Evolutionary conservation across 371 early-diverging fungal genomes (phyloP), one percentile per base, ranked within the genome.

Genomic region (Basidiobolus meristosporus): DNA sequence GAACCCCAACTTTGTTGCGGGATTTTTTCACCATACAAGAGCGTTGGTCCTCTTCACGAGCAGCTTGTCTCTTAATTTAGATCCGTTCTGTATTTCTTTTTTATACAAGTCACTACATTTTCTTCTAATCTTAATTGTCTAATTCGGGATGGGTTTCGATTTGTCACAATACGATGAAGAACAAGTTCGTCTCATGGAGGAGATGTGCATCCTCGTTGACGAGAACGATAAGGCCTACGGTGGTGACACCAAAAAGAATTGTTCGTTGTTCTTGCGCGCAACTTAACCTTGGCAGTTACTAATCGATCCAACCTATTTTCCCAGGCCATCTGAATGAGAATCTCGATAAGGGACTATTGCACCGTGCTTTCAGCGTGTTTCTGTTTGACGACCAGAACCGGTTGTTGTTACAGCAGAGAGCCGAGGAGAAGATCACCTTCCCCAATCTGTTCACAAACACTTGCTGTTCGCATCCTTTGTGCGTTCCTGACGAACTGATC

Each of bases 291-390:
- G 10, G 15, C 6, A 19, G 15, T 12, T 31, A 12, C 6, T 22
- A 23, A 36, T 42, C 7, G 9, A 19, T 31, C 18, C 21, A 74
- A 58, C 56, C 26, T 23, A 14, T 23, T 29, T 44, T 30, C 20
- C n/a, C 43, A 84, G 85, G 84, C 58, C 92, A 96, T 58, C 58
- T 88, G 40, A 90, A 90, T 89, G 62, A 68, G 33, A 88, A 90
- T 57, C 90, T 90, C 50, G 52, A 72, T 45, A 56, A 70, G 39
- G 85, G 88, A 2, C 63, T 87, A 28, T 67, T 97, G 42, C 97
- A 97, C 65, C 83, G 97, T 30, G 97, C 97, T 14, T 97, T 97
- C 63, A 80, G 81, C 34, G 92, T 93, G 26, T 97, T 97, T 53
- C 59, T 93, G 31, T 97, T 97, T 67, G 62, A 71, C 57, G 44